A percentile compares a stretch with the other conserved stretches of the same genome.
Conservation (phyloP, 1,139 yeast species). For the Kodamaea suecica region DNA sequence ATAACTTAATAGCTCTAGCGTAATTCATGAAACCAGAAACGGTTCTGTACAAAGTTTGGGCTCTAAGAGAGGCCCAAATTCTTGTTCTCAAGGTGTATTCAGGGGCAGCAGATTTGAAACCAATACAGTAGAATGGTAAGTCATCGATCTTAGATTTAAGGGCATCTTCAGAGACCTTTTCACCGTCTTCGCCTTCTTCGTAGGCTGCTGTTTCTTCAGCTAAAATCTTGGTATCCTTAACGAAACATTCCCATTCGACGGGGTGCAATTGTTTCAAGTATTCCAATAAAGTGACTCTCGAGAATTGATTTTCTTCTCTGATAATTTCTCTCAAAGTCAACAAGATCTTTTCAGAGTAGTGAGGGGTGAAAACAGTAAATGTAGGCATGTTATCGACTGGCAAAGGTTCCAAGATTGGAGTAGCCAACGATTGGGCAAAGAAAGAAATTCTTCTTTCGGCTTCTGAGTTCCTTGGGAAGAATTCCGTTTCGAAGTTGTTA, state of each 20-base stretch:
- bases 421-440: constrained; percentile 97
- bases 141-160: constrained; percentile 92
- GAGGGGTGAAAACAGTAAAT: constrained; percentile 96
- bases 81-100: constrained; percentile 97
- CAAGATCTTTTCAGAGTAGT: constrained; percentile 94
- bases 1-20: constrained; percentile 94
- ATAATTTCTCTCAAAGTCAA: constrained; percentile 94
- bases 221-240: constrained; percentile 94
- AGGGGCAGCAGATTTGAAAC: constrained; percentile 99
- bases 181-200: constrained; percentile 71
- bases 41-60: constrained; percentile 97
- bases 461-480: constrained; percentile 93
- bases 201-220: constrained; percentile 96
- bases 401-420: constrained; percentile 97
- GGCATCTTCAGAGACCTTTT: constrained; percentile 63
- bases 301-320: constrained; percentile 97
- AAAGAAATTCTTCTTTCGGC: constrained; percentile 99
- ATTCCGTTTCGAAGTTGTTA: constrained; percentile 89
- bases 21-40: constrained; percentile 99
- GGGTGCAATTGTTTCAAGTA: constrained; percentile 97
- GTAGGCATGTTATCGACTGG: constrained; percentile 99
- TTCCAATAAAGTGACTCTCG: constrained; percentile 93
- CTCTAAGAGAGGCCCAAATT: constrained; percentile 98
- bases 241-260: constrained; percentile 99
- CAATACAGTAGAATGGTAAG: constrained; percentile 96